Evolutionary conservation across 2,329 filamentous ascomycete genomes (phyloP).

Genomic region (Sporothrix variecibatus): DNA sequence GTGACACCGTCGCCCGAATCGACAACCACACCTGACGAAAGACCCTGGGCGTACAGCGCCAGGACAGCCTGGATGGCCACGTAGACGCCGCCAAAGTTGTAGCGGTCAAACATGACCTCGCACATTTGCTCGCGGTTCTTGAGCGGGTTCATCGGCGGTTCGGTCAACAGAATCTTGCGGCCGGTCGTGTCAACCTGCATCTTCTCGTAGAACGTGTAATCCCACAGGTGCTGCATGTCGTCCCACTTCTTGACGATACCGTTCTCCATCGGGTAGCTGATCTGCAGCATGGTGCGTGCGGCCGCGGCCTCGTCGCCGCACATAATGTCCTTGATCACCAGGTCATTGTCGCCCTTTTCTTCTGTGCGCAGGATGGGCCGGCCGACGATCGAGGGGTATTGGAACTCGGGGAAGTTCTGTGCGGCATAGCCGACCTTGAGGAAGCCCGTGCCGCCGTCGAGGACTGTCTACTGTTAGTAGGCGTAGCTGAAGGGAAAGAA

Average conservation of each 20-base stretch:
- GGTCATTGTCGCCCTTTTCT: slow-evolving; percentile 66
- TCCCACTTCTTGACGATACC: slow-evolving; percentile 99
- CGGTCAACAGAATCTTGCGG: slow-evolving; percentile 84
- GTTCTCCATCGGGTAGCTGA: slow-evolving; percentile 99
- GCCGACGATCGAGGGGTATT: slow-evolving; percentile 97
- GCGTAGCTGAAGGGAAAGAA: slow-evolving; percentile 13
- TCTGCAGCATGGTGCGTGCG: slow-evolving; percentile 94
- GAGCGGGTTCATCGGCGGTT: slow-evolving; percentile 88
- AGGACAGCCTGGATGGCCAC: slow-evolving; percentile 97
- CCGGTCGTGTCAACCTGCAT: slow-evolving; percentile 87
- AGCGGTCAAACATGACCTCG: slow-evolving; percentile 98
- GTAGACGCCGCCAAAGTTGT: slow-evolving; percentile 94
- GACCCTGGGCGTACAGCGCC: slow-evolving; percentile 92
- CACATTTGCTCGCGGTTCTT: slow-evolving; percentile 98
- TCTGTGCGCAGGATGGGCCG: slow-evolving; percentile 96
- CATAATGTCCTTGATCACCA: slow-evolving; percentile 96
- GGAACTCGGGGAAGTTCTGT: slow-evolving; percentile 99
- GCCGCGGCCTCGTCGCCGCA: slow-evolving; percentile 97
- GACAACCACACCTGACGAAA: slow-evolving; percentile 93
- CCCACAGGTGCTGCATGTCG: slow-evolving; percentile 99
- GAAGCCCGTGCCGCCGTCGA: slow-evolving; percentile 99
- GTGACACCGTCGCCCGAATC: slow-evolving; percentile 98
- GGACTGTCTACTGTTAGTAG: slow-evolving; percentile 62
- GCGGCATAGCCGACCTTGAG: slow-evolving; percentile 99
- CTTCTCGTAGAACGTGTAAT: slow-evolving; percentile 98